A percentile compares a stretch with the other conserved stretches of the same genome.
Evolutionary conservation across 345 rosid species (phyloP).

Genomic region (Luvunga scandens): DNA sequence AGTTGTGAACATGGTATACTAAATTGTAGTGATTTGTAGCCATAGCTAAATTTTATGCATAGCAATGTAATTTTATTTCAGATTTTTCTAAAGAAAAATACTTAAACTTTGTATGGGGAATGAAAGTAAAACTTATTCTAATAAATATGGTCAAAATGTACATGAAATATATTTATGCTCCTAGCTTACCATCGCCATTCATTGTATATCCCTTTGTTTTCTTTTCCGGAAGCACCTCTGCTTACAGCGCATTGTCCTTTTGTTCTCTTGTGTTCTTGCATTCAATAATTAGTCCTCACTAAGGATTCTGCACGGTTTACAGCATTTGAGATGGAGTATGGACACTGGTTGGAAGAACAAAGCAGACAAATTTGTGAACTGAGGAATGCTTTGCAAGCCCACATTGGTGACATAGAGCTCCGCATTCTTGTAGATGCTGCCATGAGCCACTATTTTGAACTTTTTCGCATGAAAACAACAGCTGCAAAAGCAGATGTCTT

Average conservation of each 20-base stretch:
- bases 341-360: constrained; percentile 83
- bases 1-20: background rate
- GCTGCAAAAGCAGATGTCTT: constrained; percentile 83
- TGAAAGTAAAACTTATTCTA: too few relatives aligned
- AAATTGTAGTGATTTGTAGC: background rate
- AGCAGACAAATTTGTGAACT: constrained; percentile 55
- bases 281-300: constrained; percentile 2
- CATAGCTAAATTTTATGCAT: background rate
- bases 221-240: background rate
- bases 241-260: background rate
- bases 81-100: background rate
- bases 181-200: background rate
- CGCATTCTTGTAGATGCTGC: constrained; percentile 57
- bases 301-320: constrained; percentile 48
- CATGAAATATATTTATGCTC: background rate
- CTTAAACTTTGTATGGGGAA: background rate
- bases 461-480: constrained; percentile 73
- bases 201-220: background rate
- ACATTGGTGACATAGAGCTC: constrained; percentile 59
- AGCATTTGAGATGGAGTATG: constrained; percentile 87
- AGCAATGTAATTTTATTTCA: too few relatives aligned
- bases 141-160: background rate
- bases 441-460: constrained; percentile 75
- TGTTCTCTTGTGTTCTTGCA: constrained; percentile 11
- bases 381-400: constrained; percentile 59